Evolutionary conservation across 2,329 filamentous ascomycete genomes (phyloP), one percentile per base, ranked within the genome.

Genomic region (Blumeria graminis): DNA sequence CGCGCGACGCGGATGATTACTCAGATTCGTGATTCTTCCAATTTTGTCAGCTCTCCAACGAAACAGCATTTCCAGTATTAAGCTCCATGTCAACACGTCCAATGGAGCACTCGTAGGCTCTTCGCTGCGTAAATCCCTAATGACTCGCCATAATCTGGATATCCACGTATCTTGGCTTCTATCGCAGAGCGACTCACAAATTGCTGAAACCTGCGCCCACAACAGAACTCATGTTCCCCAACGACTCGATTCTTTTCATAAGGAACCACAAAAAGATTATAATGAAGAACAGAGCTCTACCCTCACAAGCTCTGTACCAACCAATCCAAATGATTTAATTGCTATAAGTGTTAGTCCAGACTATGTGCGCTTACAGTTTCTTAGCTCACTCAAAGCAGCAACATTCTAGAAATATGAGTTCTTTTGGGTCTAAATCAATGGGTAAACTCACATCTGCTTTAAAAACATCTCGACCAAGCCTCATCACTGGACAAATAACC

Each of bases 61-160:
- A 28, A 28, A 28, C 1, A 28, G 22, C 22, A 28, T 28, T 28
- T 28, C 22, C 2, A 28, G 4, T 28, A 28, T 28, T 28, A 28
- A 28, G 22, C 22, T 28, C 4, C 22, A 28, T 28, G 22, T 28
- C 4, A 43, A 16, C 6, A 43, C 6, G 39, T 11, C 60, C 58
- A 61, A 65, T 66, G 61, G 63, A 60, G 55, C 46, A 43, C 38
- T 52, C 34, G 55, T 45, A 60, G 56, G 51, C 58, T 58, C 46
- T 55, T 56, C 56, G 57, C 57, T 50, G 53, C 57, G 60, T 32
- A 56, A 57, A 56, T 56, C 59, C 63, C 63, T 61, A 61, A 67
- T 67, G 65, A 67, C 65, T 66, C 62, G 63, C 58, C 61, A 67
- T 61, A 67, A 67, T 61, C 63, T 67, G 45, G 60, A 62, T 58